These are phyloP conservation scores for Boletus sp. DNA, from an alignment of 1,284 basidiomycete species.

Conservation along the genomic window DNA sequence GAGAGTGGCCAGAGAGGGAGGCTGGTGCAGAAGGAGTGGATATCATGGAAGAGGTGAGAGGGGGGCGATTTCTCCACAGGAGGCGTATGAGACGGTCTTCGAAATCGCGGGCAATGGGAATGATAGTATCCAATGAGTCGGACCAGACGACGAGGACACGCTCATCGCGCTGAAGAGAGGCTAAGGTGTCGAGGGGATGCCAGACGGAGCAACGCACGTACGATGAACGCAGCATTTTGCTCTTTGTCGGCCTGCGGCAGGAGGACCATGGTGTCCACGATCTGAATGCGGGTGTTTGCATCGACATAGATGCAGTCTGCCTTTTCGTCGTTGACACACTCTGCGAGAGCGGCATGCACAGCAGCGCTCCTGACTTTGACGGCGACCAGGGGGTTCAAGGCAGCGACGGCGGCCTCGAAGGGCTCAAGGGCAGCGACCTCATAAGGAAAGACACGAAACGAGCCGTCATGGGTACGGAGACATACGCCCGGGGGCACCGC, in stretches of 20 bases:
- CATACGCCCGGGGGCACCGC: slow-evolving; percentile 57
- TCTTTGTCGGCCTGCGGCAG: slow-evolving; percentile 78
- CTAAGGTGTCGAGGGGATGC: background rate
- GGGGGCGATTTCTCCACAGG: slow-evolving; percentile 54
- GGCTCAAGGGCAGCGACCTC: slow-evolving; percentile 63
- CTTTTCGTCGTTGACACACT: slow-evolving; percentile 42
- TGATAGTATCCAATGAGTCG: slow-evolving; percentile 67
- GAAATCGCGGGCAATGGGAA: slow-evolving; percentile 68
- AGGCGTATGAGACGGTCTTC: slow-evolving; percentile 79
- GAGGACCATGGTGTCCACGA: slow-evolving; percentile 63
- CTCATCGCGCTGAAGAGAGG: slow-evolving; percentile 59
- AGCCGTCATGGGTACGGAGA: slow-evolving; percentile 57
- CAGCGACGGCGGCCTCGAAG: slow-evolving; percentile 68
- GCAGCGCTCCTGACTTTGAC: slow-evolving; percentile 77
- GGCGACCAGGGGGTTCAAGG: slow-evolving; percentile 76
- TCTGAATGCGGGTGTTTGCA: slow-evolving; percentile 66
- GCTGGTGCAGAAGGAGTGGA: slow-evolving; percentile 21
- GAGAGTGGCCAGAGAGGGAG: slow-evolving; percentile 32
- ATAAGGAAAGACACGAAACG: slow-evolving; percentile 71
- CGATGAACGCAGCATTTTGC: slow-evolving; percentile 80
- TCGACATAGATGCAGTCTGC: slow-evolving; percentile 58
- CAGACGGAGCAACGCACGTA: slow-evolving; percentile 34
- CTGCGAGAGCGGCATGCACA: slow-evolving; percentile 72
- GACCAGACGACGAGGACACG: slow-evolving; percentile 76
- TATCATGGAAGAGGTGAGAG: slow-evolving; percentile 13